Base-by-base conservation (phyloP, 495 filamentous ascomycete genomes). In the Hypoxylon lenormandii region DNA sequence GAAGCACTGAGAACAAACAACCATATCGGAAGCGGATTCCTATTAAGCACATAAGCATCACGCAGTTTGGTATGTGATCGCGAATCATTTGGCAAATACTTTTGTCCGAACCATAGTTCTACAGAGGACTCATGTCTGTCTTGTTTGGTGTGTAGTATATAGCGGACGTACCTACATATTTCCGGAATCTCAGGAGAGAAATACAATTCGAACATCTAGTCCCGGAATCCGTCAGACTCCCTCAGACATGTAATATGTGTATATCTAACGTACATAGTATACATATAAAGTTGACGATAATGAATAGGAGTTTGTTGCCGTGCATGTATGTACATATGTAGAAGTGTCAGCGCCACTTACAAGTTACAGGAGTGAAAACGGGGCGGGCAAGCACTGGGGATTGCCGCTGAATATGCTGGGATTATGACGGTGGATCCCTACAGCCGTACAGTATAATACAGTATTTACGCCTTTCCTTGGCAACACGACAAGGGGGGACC, bases 11-110 rank as follows among this genome's bases (percentile, higher is more conserved):
- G 30, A 7, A 33, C 12, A n/a, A 43, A 38, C 59, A 63, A 59
- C 60, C 60, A 64, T 54, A 64, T 70, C 66, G 66, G 66, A 38
- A 64, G 49, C 18, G 60, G 42, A 60, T 70, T 60, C 66, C 58
- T 51, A 15, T 60, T 70, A 46, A 55, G 60, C 53, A 60, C 13
- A 43, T 19, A 36, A 60, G 37, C 12, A 28, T 19, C 18, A 61
- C n/a, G 18, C 26, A 54, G 4, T 3, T 13, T 40, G 45, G 46
- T 26, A 21, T 49, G 23, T 12, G 22, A 42, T 49, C 23, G 46
- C 16, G 12, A 21, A 58, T 22, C n/a, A 18, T 37, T 54, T 33
- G 64, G 22, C 37, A 7, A 45, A 21, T 6, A 11, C 42, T 8
- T 18, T 18, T 45, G 16, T 1, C 42, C 8, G 16, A 2, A 19